Percentiles rank a stretch among this genome's conserved stretches.
phyloP scores from a whole-genome alignment of 1,284 basidiomycete species.

The Ceraceosorus guamensis region DNA sequence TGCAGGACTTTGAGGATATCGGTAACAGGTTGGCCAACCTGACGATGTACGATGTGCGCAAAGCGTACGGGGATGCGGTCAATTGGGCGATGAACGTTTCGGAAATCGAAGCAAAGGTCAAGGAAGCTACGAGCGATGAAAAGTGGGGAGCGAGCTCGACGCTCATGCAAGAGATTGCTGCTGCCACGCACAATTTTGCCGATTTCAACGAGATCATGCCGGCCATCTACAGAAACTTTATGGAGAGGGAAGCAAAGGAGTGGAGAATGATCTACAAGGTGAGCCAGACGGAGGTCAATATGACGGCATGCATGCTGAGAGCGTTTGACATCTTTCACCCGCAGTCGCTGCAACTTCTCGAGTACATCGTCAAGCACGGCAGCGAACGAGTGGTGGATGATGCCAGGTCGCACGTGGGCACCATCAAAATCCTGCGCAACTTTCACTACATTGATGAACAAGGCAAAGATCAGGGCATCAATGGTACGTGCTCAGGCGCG shows the following conservation, averaged over 20 bases:
- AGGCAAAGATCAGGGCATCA: conserved; percentile 97
- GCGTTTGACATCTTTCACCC: background rate
- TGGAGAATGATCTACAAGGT: conserved; percentile 98
- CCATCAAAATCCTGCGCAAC: conserved; percentile 92
- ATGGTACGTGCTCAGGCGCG: too few relatives aligned
- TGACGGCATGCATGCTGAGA: background rate
- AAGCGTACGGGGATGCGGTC: conserved; percentile 39
- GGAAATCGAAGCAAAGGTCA: conserved; percentile 95
- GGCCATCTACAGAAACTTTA: conserved; percentile 73
- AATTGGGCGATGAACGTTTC: conserved; percentile 76
- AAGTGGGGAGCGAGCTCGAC: conserved; percentile 98
- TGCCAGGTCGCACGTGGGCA: conserved; percentile 84
- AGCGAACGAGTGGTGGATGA: conserved; percentile 97
- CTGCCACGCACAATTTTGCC: conserved; percentile 90
- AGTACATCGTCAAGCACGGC: conserved; percentile 96
- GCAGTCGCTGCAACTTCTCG: conserved; percentile 85
- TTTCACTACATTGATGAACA: conserved; percentile 99
- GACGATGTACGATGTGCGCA: conserved; percentile 47
- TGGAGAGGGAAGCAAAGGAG: conserved; percentile 89
- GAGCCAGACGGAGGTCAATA: conserved; percentile 2
- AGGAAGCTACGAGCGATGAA: conserved; percentile 95
- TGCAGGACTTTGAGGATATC: conserved; percentile 12
- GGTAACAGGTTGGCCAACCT: conserved; percentile 44
- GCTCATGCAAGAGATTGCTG: conserved; percentile 95
- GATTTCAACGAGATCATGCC: conserved; percentile 99